Evolutionary conservation across 176 grass and related monocot genomes (phyloP).

Genomic region (Avena atlantica): DNA sequence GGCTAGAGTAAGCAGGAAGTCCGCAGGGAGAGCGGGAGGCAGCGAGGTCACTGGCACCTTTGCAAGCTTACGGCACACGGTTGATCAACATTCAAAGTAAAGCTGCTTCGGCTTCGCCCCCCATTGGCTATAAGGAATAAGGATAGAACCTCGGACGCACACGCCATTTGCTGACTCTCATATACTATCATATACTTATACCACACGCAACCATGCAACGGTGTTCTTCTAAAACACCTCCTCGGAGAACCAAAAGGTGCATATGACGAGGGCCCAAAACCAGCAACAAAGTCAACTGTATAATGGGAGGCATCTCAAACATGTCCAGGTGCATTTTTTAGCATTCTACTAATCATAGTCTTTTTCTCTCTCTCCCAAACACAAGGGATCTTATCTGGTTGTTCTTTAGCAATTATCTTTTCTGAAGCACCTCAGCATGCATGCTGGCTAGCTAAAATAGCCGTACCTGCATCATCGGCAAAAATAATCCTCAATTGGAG

Average conservation of each 20-base stretch:
- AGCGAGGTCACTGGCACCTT: background rate
- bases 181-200: background rate
- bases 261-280: background rate
- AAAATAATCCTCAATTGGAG: background rate
- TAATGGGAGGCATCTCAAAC: background rate
- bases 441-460: background rate
- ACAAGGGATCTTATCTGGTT: background rate
- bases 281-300: background rate
- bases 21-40: background rate
- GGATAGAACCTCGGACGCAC: background rate
- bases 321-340: background rate
- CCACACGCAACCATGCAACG: background rate
- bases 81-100: background rate
- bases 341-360: background rate
- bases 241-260: slow-evolving; percentile 2
- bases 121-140: background rate
- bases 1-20: background rate
- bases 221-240: background rate
- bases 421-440: background rate
- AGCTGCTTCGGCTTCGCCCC: background rate
- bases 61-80: background rate
- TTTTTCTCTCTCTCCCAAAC: background rate
- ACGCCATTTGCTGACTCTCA: background rate
- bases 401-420: background rate
- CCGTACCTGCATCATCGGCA: background rate